phyloP scores from a whole-genome alignment of 1,139 yeast species.

The Pichia sp. region DNA sequence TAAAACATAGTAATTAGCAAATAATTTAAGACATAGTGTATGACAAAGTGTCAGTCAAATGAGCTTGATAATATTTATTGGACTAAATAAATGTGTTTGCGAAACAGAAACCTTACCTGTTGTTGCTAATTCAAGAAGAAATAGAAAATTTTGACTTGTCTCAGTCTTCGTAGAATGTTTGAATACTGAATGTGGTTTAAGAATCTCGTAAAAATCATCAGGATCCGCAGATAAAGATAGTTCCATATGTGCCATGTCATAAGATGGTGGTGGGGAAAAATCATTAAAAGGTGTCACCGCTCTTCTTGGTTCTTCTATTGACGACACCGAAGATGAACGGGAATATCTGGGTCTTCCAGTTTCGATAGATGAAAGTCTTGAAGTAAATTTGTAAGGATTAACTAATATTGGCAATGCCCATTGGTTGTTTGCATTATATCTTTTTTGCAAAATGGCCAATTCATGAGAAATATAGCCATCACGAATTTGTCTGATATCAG shows the following conservation, averaged over 20 bases:
- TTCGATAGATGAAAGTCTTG: not conserved
- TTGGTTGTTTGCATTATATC: not conserved
- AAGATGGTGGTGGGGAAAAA: not conserved
- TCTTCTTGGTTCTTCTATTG: slow-evolving; percentile 27
- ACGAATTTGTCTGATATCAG: not conserved
- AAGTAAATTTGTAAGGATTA: not conserved
- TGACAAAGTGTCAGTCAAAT: not conserved
- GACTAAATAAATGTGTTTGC: not conserved
- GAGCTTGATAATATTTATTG: not conserved
- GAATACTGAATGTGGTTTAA: not conserved
- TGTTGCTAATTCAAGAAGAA: not conserved
- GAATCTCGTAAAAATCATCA: not conserved
- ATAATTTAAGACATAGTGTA: not conserved
- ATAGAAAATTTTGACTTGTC: not conserved
- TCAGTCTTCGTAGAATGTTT: not conserved
- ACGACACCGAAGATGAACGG: slow-evolving; percentile 20
- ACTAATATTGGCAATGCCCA: no score
- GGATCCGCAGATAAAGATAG: not conserved
- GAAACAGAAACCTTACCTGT: not conserved
- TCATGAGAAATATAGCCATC: slow-evolving; percentile 1
- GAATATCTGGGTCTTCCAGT: slow-evolving; percentile 2
- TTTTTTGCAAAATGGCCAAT: not conserved
- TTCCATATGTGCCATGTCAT: not conserved
- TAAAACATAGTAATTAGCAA: not conserved
- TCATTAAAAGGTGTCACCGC: slow-evolving; percentile 13